Conservation (phyloP, 768 basidiomycete genomes). For the Fibroporia radiculosa region DNA sequence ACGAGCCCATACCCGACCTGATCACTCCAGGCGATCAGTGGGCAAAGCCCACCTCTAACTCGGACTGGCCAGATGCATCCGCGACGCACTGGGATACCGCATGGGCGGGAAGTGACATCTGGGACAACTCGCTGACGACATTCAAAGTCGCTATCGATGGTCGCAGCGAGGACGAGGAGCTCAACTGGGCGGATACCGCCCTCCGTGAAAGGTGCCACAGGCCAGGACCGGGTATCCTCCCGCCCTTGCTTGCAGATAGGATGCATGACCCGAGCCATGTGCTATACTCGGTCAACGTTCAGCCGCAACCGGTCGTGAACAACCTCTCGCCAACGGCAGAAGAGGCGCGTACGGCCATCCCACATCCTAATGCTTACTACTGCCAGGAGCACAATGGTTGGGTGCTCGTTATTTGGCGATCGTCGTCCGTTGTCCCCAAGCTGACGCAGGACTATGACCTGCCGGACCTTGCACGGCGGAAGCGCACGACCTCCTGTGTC, state of each 20-base stretch:
- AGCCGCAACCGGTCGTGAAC: constrained; percentile 21
- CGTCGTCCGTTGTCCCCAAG: constrained; percentile 52
- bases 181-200: constrained; percentile 59
- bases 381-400: constrained; percentile 79
- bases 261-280: constrained; percentile 70
- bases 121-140: constrained; percentile 6
- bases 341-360: constrained; percentile 61
- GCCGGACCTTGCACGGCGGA: constrained; percentile 47
- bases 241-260: constrained; percentile 57
- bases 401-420: constrained; percentile 68
- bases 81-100: constrained; percentile 5
- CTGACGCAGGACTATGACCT: constrained; percentile 37
- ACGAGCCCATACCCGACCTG: constrained; percentile 11
- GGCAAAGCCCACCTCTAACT: not conserved
- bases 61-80: constrained; percentile 9
- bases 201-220: constrained; percentile 37
- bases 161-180: constrained; percentile 52
- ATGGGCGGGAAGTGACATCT: constrained; percentile 5
- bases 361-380: constrained; percentile 79
- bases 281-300: constrained; percentile 52
- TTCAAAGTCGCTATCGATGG: constrained; percentile 46
- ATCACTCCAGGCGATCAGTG: constrained; percentile 2
- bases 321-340: constrained; percentile 43
- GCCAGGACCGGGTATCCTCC: constrained; percentile 65
- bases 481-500: constrained; percentile 44